Conservation (phyloP, 305 asterid species). For the Ajuga reptans region DNA sequence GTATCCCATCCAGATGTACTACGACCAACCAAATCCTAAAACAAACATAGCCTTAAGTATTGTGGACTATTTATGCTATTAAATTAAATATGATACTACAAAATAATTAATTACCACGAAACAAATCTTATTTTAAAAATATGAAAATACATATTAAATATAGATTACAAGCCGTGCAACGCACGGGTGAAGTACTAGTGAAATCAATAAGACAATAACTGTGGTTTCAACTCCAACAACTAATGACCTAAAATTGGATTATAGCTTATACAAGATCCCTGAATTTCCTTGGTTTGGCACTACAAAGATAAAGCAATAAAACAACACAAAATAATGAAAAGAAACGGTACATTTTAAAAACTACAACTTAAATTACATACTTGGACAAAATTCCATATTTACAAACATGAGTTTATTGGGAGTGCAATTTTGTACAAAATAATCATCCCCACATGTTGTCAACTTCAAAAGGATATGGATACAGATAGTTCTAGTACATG, state of each 20-base stretch:
- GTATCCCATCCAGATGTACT: too few relatives aligned
- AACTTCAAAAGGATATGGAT: background rate
- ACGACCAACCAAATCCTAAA: too few relatives aligned
- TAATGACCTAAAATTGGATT: background rate
- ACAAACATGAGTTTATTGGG: background rate
- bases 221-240: too few relatives aligned
- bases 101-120: too few relatives aligned
- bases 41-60: too few relatives aligned
- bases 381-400: slow-evolving; percentile 16
- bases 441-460: background rate
- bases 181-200: too few relatives aligned
- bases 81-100: too few relatives aligned
- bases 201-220: too few relatives aligned
- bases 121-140: too few relatives aligned
- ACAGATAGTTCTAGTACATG: background rate
- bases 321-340: background rate
- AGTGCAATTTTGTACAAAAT: background rate
- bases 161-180: too few relatives aligned
- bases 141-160: too few relatives aligned
- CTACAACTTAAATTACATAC: background rate
- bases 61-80: too few relatives aligned
- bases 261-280: background rate
- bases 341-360: background rate
- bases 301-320: background rate
- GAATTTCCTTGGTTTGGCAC: background rate